These are phyloP conservation scores for Eucalyptus regnans DNA, from an alignment of 345 rosid genomes.

Conservation along the genomic window DNA sequence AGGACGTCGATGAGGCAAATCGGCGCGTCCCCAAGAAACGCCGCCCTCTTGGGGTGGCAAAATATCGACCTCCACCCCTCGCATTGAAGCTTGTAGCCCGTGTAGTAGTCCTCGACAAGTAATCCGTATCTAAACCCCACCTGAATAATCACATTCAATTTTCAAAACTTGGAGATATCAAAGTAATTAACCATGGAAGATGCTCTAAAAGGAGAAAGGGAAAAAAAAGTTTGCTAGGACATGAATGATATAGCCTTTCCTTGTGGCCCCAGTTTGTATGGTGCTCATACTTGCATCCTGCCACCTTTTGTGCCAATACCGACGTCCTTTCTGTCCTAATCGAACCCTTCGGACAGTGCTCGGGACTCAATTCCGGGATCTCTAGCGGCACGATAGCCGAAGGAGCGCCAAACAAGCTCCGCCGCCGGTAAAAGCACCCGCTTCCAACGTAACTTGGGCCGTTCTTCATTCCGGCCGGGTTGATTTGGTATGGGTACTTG, in stretches of 20 bases:
- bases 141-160: conserved; percentile 6
- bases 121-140: conserved; percentile 63
- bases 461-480: conserved; percentile 27
- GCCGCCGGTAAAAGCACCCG: conserved; percentile 47
- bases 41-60: conserved; percentile 44
- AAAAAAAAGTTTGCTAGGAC: background rate
- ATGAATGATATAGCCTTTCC: conserved; percentile 10
- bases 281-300: conserved; percentile 41
- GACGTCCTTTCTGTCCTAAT: conserved; percentile 6
- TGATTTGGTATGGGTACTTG: conserved; percentile 20
- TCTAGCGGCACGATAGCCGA: conserved; percentile 6
- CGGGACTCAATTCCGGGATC: conserved; percentile 19
- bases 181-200: background rate
- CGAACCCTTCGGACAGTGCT: conserved; percentile 4
- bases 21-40: conserved; percentile 56
- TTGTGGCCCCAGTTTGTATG: conserved; percentile 49
- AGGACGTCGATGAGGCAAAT: conserved; percentile 24
- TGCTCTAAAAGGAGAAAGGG: background rate
- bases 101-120: conserved; percentile 55
- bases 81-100: conserved; percentile 43
- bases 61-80: conserved; percentile 60
- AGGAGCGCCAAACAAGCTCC: conserved; percentile 42
- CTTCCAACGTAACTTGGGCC: conserved; percentile 51
- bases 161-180: background rate
- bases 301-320: conserved; percentile 37